Evolutionary conservation across 2,329 filamentous ascomycete genomes (phyloP), one percentile per base, ranked within the genome.

Genomic region (Epichloe typhina): DNA sequence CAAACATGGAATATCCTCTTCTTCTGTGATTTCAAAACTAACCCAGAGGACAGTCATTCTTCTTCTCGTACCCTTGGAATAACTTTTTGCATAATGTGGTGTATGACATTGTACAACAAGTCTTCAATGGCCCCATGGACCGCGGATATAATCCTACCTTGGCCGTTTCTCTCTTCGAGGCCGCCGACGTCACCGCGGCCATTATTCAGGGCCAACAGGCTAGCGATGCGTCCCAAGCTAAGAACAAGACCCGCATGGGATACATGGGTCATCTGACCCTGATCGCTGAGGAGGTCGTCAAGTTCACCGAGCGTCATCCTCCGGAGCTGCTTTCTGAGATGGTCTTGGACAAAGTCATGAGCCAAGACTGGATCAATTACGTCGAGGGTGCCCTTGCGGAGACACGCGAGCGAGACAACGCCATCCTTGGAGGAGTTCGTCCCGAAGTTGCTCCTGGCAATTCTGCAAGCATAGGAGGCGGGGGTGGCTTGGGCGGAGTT

Each of bases 21-120:
- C 9, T n/a, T 31, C 31, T 15, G 19, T 44, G n/a, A 6, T 31
- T 6, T 21, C 40, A 15, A 46, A 33, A 59, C 48, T 53, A 52
- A 51, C 35, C 11, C 6, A 23, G 1, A 5, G 2, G 7, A 5
- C 56, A 94, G 88, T 87, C 89, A 52, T 97, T 97, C 72, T 98
- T 98, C 71, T 98, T 98, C 73, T 82, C 85, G 53, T 98, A 97
- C 62, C 91, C 93, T 1, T 98, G 93, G 93, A 98, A 98, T 69
- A 98, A 98, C 66, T 98, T 98, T 64, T 77, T 98, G 43, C 93
- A 98, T 69, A 98, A 98, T 62, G 93, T 98, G 42, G 93, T 98
- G 46, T 98, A 98, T 64, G 93, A 98, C 66, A 90, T 98, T 62
- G 88, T 98, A 42, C 93, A 98, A 66, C 93, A 98, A 71, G 93